Conservation (phyloP, 768 basidiomycete genomes). For the Galerina marginata region DNA sequence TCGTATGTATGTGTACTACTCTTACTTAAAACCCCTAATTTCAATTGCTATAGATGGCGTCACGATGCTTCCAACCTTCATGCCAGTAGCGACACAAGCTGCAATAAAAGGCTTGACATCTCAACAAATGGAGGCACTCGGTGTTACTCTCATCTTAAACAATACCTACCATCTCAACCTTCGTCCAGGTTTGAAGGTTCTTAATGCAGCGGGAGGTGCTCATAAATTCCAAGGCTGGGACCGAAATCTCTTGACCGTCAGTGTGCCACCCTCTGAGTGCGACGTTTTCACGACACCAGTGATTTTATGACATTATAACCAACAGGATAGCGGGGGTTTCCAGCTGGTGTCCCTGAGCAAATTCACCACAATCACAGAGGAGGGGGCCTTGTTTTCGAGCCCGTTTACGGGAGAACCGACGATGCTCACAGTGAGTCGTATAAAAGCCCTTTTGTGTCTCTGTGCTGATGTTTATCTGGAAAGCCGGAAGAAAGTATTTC, state of each 20-base stretch:
- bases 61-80: conserved; percentile 88
- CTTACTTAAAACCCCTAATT: not conserved
- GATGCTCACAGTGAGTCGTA: conserved; percentile 74
- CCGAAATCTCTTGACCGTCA: conserved; percentile 81
- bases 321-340: conserved; percentile 88
- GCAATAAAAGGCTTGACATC: conserved; percentile 91
- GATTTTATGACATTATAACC: not conserved
- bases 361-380: conserved; percentile 86
- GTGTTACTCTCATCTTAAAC: conserved; percentile 84
- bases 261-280: conserved; percentile 22
- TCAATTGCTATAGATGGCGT: conserved; percentile 60
- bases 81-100: conserved; percentile 93
- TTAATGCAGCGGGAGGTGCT: conserved; percentile 81
- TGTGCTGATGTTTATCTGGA: conserved; percentile 7
- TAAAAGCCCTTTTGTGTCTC: not conserved
- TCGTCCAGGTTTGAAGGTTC: conserved; percentile 78
- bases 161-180: conserved; percentile 91
- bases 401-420: conserved; percentile 89
- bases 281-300: not conserved
- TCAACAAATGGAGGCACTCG: conserved; percentile 82
- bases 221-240: conserved; percentile 91
- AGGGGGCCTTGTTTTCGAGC: conserved; percentile 84
- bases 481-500: conserved; percentile 92
- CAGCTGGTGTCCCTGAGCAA: conserved; percentile 86
- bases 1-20: conserved; percentile 51